Conservation (phyloP, 805 yeast genomes). For the Zygosaccharomyces kombuchaensis region DNA sequence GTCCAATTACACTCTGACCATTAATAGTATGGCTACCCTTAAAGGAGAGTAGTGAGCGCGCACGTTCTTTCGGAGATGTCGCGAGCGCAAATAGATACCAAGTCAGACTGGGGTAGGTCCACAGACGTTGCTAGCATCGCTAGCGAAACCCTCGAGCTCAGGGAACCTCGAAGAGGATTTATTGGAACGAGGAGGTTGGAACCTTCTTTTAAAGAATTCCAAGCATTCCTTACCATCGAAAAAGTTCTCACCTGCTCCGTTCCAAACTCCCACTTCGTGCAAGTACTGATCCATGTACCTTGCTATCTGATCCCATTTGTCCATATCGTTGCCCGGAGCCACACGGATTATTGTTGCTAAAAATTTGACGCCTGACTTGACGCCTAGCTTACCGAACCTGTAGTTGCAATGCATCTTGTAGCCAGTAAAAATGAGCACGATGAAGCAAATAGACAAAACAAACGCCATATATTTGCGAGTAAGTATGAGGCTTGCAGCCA, state of each 20-base stretch:
- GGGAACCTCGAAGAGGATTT: not conserved
- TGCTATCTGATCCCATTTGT: constrained; percentile 4
- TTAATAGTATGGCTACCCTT: too few relatives aligned
- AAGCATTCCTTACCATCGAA: not conserved
- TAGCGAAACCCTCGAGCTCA: not conserved
- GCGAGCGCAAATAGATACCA: too few relatives aligned
- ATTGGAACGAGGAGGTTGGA: not conserved
- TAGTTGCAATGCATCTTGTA: not conserved
- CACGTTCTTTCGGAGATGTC: too few relatives aligned
- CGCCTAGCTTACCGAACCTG: not conserved
- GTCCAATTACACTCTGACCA: too few relatives aligned
- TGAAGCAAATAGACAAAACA: not conserved
- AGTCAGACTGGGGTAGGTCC: not conserved
- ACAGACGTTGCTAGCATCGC: not conserved
- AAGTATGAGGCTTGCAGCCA: not conserved
- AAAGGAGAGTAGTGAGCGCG: too few relatives aligned
- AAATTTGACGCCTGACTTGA: not conserved
- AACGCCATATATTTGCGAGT: too few relatives aligned
- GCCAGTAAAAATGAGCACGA: not conserved
- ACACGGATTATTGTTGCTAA: constrained; percentile 1
- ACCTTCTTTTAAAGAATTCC: too few relatives aligned
- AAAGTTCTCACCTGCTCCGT: not conserved
- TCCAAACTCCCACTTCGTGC: not conserved
- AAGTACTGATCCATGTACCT: not conserved
- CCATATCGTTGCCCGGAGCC: constrained; percentile 1